These are phyloP conservation scores for Chaetomium sp. DNA, from an alignment of 2,329 filamentous ascomycete species.

Conservation along the genomic window DNA sequence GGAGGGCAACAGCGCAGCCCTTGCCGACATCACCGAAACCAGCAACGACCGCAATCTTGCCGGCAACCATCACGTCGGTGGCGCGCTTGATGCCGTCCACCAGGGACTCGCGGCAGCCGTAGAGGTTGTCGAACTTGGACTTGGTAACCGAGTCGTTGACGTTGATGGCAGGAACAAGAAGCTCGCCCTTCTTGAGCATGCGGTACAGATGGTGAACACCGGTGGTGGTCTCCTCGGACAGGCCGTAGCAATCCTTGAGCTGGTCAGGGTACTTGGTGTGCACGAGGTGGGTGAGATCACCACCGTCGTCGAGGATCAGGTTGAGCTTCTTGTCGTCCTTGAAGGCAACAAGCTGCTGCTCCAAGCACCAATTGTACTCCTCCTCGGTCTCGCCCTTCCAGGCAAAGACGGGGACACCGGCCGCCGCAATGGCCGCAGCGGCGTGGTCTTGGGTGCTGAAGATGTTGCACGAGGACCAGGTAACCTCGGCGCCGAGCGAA, in stretches of 20 bases:
- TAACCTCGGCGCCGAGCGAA: slow-evolving; percentile 93
- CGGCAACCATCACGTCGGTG: slow-evolving; percentile 99
- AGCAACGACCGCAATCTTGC: slow-evolving; percentile 95
- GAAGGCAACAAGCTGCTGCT: slow-evolving; percentile 96
- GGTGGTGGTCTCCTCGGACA: slow-evolving; percentile 99
- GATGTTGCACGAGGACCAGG: slow-evolving; percentile 99
- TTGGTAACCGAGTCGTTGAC: slow-evolving; percentile 99
- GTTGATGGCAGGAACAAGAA: slow-evolving; percentile 94
- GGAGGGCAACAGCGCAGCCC: slow-evolving; percentile 92
- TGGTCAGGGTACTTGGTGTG: slow-evolving; percentile 98
- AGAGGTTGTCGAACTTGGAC: slow-evolving; percentile 99
- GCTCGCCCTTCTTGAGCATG: slow-evolving; percentile 86
- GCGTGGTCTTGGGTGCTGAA: slow-evolving; percentile 99
- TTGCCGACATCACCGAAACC: slow-evolving; percentile 99
- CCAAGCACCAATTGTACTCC: slow-evolving; percentile 99
- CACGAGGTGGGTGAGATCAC: slow-evolving; percentile 91
- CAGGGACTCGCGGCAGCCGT: slow-evolving; percentile 97
- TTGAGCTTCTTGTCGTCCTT: slow-evolving; percentile 95
- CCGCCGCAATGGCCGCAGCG: slow-evolving; percentile 90
- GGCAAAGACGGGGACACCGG: slow-evolving; percentile 78
- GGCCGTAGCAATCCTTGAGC: slow-evolving; percentile 96
- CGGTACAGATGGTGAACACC: slow-evolving; percentile 99
- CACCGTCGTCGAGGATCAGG: slow-evolving; percentile 97
- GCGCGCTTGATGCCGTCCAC: slow-evolving; percentile 99
- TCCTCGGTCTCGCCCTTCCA: slow-evolving; percentile 94